Conservation (phyloP, 2,329 filamentous ascomycete species). For the Clonostachys rhizophaga region DNA sequence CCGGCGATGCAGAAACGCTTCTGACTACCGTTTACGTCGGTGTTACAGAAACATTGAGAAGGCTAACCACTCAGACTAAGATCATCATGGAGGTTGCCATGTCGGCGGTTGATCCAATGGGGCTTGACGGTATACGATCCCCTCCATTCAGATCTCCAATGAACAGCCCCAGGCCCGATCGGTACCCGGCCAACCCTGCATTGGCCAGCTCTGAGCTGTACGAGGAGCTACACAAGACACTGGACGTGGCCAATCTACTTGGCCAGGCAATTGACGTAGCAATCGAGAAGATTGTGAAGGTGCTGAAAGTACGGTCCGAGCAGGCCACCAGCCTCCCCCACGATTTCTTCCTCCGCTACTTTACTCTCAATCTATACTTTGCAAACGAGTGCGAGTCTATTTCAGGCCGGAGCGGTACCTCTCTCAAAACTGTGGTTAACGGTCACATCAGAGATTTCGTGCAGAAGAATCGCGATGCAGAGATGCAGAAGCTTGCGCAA, state of each 20-base stretch:
- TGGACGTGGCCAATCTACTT: constrained; percentile 74
- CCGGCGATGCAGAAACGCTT: constrained; percentile 79
- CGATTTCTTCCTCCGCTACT: constrained; percentile 72
- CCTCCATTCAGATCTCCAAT: constrained; percentile 46
- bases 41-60: constrained; percentile 79
- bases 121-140: constrained; percentile 35
- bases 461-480: constrained; percentile 62
- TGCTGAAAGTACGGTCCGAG: constrained; percentile 72
- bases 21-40: constrained; percentile 80
- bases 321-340: constrained; percentile 66
- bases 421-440: constrained; percentile 76
- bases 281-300: constrained; percentile 70
- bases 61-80: constrained; percentile 87
- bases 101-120: constrained; percentile 46
- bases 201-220: constrained; percentile 46
- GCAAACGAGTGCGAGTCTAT: constrained; percentile 84
- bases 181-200: constrained; percentile 12
- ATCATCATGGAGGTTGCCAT: constrained; percentile 92
- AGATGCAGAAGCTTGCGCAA: constrained; percentile 70
- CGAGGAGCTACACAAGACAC: constrained; percentile 70
- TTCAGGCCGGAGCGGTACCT: constrained; percentile 70
- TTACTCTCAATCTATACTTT: constrained; percentile 77
- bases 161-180: constrained; percentile 40
- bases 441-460: constrained; percentile 79
- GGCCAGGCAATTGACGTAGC: constrained; percentile 78